Evolutionary conservation across 2,329 filamentous ascomycete species (phyloP).

Genomic region (Diplodia corticola): DNA sequence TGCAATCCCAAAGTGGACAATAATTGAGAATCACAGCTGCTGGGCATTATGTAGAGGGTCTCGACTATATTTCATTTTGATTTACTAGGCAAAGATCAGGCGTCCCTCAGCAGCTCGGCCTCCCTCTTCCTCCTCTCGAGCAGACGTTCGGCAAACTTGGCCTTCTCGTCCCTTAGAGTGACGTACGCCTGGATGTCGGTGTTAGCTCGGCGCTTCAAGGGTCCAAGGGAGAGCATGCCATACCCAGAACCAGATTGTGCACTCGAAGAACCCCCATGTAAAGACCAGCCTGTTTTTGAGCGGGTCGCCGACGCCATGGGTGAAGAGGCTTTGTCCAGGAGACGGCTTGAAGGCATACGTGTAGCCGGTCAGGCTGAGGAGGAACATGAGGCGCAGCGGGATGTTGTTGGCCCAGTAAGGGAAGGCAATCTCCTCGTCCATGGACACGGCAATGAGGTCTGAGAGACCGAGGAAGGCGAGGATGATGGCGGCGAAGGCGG

Average conservation of each 20-base stretch:
- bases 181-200: conserved; percentile 33
- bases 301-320: conserved; percentile 6
- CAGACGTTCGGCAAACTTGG: conserved; percentile 33
- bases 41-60: not conserved
- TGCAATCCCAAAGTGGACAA: not conserved
- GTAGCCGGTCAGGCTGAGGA: conserved; percentile 64
- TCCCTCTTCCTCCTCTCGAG: conserved; percentile 38
- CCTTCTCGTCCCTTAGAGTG: conserved; percentile 39
- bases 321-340: conserved; percentile 39
- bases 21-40: no score
- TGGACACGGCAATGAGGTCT: conserved; percentile 49
- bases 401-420: conserved; percentile 54
- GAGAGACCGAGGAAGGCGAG: conserved; percentile 59
- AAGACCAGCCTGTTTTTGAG: conserved; percentile 85
- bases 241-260: conserved; percentile 85
- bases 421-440: conserved; percentile 45
- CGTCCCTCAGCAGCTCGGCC: conserved; percentile 23
- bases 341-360: conserved; percentile 62
- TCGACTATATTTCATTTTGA: not conserved
- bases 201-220: conserved; percentile 1
- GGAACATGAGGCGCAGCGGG: conserved; percentile 65
- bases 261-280: conserved; percentile 80
- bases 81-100: not conserved
- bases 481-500: conserved; percentile 67
- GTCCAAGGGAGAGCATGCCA: conserved; percentile 26